Percentiles rank a stretch among this genome's conserved stretches.
phyloP scores from a whole-genome alignment of 2,329 filamentous ascomycete species.

The Scytalidium lignicola region DNA sequence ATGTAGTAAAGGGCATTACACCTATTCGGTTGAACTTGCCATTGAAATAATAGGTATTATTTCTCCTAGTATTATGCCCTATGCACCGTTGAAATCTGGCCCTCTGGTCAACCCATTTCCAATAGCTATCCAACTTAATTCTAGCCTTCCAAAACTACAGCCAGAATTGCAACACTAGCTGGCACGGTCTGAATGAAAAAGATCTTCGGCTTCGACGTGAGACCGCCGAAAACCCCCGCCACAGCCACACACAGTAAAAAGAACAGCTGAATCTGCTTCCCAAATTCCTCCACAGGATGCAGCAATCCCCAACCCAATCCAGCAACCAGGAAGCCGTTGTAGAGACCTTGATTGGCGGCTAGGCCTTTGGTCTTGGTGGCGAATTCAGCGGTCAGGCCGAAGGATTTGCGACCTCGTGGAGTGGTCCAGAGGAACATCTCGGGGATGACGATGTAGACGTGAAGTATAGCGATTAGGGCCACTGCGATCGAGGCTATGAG shows the following conservation, averaged over 20 bases:
- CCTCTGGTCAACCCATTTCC: too few species aligned
- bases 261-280: conserved; percentile 40
- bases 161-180: conserved; percentile 25
- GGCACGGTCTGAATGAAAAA: conserved; percentile 39
- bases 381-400: conserved; percentile 39
- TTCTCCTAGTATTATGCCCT: too few species aligned
- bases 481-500: conserved; percentile 30
- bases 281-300: conserved; percentile 38
- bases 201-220: conserved; percentile 37
- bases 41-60: too few species aligned
- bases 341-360: conserved; percentile 47
- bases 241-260: conserved; percentile 41
- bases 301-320: conserved; percentile 43
- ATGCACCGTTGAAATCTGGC: too few species aligned
- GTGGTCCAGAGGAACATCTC: conserved; percentile 47
- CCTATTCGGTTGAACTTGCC: too few species aligned
- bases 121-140: too few species aligned
- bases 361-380: conserved; percentile 39
- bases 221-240: conserved; percentile 41
- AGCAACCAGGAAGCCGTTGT: conserved; percentile 48
- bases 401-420: conserved; percentile 39
- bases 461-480: conserved; percentile 34
- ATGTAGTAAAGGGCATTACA: too few species aligned
- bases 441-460: conserved; percentile 44
- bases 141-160: conserved; percentile 17